A percentile compares a stretch with the other conserved stretches of the same genome.
phyloP scores from a whole-genome alignment of 2,329 filamentous ascomycete genomes.

The Colletotrichum filicis region DNA sequence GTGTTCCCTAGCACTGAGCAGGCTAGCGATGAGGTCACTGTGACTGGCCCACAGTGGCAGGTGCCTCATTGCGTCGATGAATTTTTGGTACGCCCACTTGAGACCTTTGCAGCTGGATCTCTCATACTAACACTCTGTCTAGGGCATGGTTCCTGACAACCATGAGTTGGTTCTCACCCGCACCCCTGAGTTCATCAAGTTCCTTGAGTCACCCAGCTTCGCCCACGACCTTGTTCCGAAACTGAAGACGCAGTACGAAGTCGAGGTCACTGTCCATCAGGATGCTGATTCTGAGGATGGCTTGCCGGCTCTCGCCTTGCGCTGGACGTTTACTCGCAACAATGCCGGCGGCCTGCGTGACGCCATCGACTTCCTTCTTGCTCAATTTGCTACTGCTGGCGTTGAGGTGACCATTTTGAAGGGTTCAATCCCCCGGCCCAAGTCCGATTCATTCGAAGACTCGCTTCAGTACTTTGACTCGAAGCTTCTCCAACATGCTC shows the following conservation, averaged over 20 bases:
- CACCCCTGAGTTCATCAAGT: conserved; percentile 80
- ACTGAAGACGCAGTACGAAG: conserved; percentile 91
- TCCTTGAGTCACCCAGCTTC: conserved; percentile 85
- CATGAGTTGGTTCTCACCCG: conserved; percentile 90
- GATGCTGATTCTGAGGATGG: conserved; percentile 69
- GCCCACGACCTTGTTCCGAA: conserved; percentile 82
- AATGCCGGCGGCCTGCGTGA: conserved; percentile 96
- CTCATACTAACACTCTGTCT: conserved; percentile 10
- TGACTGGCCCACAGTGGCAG: conserved; percentile 97
- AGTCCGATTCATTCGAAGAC: conserved; percentile 98
- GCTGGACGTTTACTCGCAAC: conserved; percentile 92
- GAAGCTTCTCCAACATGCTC: conserved; percentile 93
- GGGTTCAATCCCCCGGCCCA: conserved; percentile 95
- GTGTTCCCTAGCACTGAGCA: conserved; percentile 97
- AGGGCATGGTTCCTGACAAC: conserved; percentile 97
- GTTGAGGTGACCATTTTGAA: conserved; percentile 90
- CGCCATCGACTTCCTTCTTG: conserved; percentile 93
- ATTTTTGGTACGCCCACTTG: conserved; percentile 73
- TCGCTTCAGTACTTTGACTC: conserved; percentile 97
- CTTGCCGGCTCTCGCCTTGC: conserved; percentile 68
- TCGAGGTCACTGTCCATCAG: conserved; percentile 82
- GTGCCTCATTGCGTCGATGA: conserved; percentile 97
- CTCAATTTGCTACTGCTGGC: conserved; percentile 86
- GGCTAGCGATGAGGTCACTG: conserved; percentile 94
- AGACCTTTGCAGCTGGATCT: conserved; percentile 34